Percentiles rank a stretch among this genome's conserved stretches.
Conservation (phyloP, 176 grass and related monocot species). For the Hyparrhenia diplandra region DNA sequence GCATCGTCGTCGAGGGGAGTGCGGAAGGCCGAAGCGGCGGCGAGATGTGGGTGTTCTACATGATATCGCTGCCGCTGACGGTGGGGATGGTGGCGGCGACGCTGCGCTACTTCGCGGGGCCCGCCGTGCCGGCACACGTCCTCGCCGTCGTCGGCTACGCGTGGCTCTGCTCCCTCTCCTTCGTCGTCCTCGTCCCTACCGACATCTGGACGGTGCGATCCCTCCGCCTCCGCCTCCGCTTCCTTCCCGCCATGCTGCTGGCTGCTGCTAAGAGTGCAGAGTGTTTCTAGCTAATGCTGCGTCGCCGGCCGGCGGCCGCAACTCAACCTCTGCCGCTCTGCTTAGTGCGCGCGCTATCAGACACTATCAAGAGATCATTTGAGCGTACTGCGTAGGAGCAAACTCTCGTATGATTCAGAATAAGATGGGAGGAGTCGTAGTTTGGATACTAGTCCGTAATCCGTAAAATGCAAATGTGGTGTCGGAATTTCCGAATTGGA, state of each 20-base stretch:
- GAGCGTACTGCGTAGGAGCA: neutral
- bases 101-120: constrained; percentile 95
- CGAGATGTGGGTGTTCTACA: constrained; percentile 89
- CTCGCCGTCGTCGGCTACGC: constrained; percentile 91
- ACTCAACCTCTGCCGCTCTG: too few relatives aligned
- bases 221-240: neutral
- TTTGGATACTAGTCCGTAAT: neutral
- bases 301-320: neutral
- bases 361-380: too few relatives aligned
- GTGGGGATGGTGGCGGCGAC: constrained; percentile 75
- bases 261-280: neutral
- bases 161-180: constrained; percentile 96
- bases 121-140: constrained; percentile 70
- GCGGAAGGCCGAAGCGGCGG: neutral
- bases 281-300: neutral
- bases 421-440: neutral
- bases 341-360: neutral
- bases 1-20: neutral
- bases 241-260: neutral
- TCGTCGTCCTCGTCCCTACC: constrained; percentile 92
- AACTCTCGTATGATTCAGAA: neutral
- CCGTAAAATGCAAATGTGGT: too few relatives aligned
- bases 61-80: constrained; percentile 82
- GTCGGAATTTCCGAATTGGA: neutral
- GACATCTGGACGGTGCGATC: constrained; percentile 88